These are phyloP conservation scores for Colletotrichum plurivorum DNA, from an alignment of 2,329 filamentous ascomycete genomes.

Conservation along the genomic window DNA sequence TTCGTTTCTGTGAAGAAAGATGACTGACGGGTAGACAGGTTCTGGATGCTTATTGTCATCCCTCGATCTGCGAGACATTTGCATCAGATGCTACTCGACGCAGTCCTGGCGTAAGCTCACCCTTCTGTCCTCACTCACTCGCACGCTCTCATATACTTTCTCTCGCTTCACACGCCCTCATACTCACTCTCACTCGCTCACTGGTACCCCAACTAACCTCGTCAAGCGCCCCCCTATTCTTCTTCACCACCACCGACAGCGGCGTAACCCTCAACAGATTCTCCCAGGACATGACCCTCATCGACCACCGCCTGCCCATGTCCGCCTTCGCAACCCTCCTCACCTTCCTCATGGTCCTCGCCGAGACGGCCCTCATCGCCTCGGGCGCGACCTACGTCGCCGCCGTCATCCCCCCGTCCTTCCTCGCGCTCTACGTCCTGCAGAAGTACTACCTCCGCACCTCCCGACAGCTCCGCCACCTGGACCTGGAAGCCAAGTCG, in stretches of 20 bases:
- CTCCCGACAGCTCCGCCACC: conserved; percentile 66
- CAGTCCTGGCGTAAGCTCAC: conserved; percentile 23
- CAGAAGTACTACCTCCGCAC: conserved; percentile 69
- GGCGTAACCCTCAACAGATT: conserved; percentile 55
- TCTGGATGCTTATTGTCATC: conserved; percentile 45
- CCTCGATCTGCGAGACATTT: conserved; percentile 45
- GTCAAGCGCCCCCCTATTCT: conserved; percentile 36
- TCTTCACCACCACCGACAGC: conserved; percentile 53
- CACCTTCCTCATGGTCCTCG: conserved; percentile 52
- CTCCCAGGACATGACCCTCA: conserved; percentile 58
- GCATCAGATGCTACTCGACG: conserved; percentile 43
- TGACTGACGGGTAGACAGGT: conserved; percentile 43
- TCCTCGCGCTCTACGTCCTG: conserved; percentile 58
- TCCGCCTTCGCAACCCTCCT: conserved; percentile 37
- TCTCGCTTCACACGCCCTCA: too few relatives aligned
- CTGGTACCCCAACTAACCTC: neutral
- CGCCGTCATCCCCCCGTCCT: conserved; percentile 57
- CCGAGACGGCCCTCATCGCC: conserved; percentile 59
- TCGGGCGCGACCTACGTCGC: conserved; percentile 60
- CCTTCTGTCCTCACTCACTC: neutral
- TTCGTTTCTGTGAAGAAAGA: neutral
- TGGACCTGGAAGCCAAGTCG: conserved; percentile 66
- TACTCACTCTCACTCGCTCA: too few relatives aligned
- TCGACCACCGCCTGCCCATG: conserved; percentile 55
- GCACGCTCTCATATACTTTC: neutral